phyloP scores from a whole-genome alignment of 148 eudicot genomes.

The Rhododendron henanense region DNA sequence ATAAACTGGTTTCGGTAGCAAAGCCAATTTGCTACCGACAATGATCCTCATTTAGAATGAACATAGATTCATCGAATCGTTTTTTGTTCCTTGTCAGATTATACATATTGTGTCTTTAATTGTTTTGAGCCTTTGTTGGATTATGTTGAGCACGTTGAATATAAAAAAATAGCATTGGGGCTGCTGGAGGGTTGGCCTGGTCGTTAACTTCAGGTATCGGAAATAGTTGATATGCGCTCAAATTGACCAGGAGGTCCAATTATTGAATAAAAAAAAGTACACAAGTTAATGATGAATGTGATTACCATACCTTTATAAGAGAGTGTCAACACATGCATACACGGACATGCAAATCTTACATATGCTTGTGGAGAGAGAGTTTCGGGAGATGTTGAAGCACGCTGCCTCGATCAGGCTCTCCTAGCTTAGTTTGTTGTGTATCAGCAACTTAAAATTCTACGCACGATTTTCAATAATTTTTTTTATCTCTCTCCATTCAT shows the following conservation, averaged over 20 bases:
- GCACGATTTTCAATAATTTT: too few species aligned
- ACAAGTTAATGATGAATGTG: neutral
- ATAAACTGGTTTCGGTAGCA: neutral
- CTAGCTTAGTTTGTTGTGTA: neutral
- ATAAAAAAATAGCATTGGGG: neutral
- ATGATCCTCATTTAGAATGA: neutral
- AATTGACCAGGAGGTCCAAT: too few species aligned
- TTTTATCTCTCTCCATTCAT: too few species aligned
- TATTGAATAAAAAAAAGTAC: too few species aligned
- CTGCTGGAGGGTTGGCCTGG: too few species aligned
- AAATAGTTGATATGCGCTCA: too few species aligned
- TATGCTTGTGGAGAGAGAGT: neutral
- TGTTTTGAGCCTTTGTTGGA: neutral
- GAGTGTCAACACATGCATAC: too few species aligned
- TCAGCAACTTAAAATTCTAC: too few species aligned
- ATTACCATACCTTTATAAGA: neutral
- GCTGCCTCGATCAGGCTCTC: neutral
- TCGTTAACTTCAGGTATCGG: too few species aligned
- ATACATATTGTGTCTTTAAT: neutral
- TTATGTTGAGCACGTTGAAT: neutral
- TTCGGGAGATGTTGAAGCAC: neutral
- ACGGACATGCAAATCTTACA: neutral
- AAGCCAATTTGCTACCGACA: neutral
- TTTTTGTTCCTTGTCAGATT: neutral
- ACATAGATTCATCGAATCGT: neutral